Conservation (phyloP, 352 stramenopile species). For the Globisporangium paroecandrum region DNA sequence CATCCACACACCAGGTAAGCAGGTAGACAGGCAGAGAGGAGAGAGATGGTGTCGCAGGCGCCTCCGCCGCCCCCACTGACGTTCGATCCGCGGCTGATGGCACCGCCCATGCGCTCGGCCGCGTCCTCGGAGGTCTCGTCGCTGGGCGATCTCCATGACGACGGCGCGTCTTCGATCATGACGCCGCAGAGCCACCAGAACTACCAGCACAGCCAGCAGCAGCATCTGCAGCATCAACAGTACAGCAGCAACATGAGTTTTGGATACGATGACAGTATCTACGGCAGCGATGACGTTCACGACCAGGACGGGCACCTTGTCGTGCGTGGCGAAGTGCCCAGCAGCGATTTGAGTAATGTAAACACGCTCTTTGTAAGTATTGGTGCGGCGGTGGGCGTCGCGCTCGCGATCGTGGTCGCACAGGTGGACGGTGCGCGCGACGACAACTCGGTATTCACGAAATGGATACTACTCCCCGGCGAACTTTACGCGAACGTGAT, state of each 20-base stretch:
- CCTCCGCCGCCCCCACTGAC: background rate
- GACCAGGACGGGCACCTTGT: background rate
- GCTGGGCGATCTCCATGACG: slow-evolving; percentile 17
- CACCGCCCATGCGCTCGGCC: slow-evolving; percentile 9
- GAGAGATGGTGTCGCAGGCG: slow-evolving; percentile 3
- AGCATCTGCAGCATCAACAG: background rate
- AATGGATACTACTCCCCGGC: slow-evolving; percentile 27
- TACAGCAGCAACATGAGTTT: background rate
- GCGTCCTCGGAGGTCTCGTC: slow-evolving; percentile 16
- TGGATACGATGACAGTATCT: background rate
- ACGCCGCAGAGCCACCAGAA: slow-evolving; percentile 4
- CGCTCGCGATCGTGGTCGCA: slow-evolving; percentile 22
- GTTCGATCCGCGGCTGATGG: slow-evolving; percentile 1
- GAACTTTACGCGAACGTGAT: slow-evolving; percentile 36
- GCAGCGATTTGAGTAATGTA: slow-evolving; percentile 12
- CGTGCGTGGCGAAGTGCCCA: slow-evolving; percentile 15
- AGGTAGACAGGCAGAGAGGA: background rate
- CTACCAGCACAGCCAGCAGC: background rate
- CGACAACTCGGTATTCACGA: slow-evolving; percentile 6
- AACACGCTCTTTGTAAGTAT: slow-evolving; percentile 25
- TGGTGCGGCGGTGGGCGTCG: slow-evolving; percentile 22
- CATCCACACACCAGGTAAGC: background rate
- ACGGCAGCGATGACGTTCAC: background rate
- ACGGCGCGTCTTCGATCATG: slow-evolving; percentile 6
- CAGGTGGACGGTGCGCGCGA: slow-evolving; percentile 19